Conservation (phyloP, 495 filamentous ascomycete genomes). For the Astrothelium macrocarpum region DNA sequence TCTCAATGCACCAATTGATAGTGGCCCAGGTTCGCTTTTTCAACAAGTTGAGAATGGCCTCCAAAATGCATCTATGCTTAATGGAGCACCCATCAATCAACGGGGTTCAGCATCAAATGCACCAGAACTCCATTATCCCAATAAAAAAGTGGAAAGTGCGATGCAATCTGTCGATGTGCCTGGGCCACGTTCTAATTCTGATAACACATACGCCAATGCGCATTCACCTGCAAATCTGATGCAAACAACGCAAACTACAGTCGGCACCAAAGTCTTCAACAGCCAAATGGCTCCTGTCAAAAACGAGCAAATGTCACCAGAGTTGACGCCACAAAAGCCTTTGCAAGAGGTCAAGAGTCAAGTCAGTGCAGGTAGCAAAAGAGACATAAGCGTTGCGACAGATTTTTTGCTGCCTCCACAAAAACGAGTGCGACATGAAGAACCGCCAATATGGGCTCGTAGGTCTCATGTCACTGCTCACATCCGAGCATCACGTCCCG, state of each 20-base stretch:
- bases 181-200: background rate
- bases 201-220: background rate
- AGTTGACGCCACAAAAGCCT: background rate
- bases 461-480: constrained; percentile 16
- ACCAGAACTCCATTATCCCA: background rate
- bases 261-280: background rate
- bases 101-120: background rate
- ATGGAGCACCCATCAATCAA: background rate
- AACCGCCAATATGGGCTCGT: constrained; percentile 40
- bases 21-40: background rate
- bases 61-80: constrained; percentile 16
- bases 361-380: background rate
- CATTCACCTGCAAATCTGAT: background rate
- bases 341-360: background rate
- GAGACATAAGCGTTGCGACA: constrained; percentile 23
- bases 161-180: background rate
- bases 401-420: constrained; percentile 6
- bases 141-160: background rate
- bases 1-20: background rate
- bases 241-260: background rate
- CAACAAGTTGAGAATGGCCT: constrained; percentile 14
- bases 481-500: constrained; percentile 25
- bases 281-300: background rate
- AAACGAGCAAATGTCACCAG: background rate
- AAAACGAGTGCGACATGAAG: constrained; percentile 22